Evolutionary conservation across 768 basidiomycete genomes (phyloP).

Genomic region (Kwoniella heveanensis): DNA sequence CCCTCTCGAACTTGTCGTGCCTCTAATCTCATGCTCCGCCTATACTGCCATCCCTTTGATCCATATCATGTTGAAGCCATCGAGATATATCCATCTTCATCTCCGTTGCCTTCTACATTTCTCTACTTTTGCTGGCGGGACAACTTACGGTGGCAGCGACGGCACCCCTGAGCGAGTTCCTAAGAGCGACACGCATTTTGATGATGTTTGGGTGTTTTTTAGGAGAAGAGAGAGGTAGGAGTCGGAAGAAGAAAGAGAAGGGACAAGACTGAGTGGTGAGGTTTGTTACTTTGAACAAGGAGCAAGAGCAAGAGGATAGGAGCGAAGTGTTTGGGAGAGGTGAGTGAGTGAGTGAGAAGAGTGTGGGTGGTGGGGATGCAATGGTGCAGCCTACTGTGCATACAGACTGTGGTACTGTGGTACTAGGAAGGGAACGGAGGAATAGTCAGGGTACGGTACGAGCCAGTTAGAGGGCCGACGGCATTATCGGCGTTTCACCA

Average conservation of each 20-base stretch:
- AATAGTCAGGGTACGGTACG: conserved; percentile 7
- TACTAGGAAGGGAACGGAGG: neutral
- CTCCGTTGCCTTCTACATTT: neutral
- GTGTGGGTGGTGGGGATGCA: conserved; percentile 6
- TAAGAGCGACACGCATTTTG: conserved; percentile 47
- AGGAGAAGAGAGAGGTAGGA: conserved; percentile 17
- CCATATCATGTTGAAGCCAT: neutral
- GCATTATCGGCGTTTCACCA: conserved; percentile 23
- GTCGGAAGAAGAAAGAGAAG: conserved; percentile 18
- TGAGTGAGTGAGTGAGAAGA: conserved; percentile 6
- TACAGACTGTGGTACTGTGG: no score
- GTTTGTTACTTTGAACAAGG: conserved; percentile 23
- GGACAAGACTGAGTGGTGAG: conserved; percentile 24
- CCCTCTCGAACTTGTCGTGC: neutral
- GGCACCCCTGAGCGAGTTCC: conserved; percentile 40
- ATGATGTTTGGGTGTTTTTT: conserved; percentile 50
- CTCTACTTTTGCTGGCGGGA: neutral
- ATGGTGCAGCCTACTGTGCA: no score
- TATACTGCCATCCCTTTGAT: neutral
- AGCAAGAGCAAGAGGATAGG: conserved; percentile 13
- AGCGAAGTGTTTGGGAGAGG: conserved; percentile 11
- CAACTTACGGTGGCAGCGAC: conserved; percentile 45
- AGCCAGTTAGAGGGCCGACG: conserved; percentile 26
- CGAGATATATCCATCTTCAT: neutral
- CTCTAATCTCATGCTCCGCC: neutral